Conservation (phyloP, 139 green algal genomes). For the Asterochloris sp. region DNA sequence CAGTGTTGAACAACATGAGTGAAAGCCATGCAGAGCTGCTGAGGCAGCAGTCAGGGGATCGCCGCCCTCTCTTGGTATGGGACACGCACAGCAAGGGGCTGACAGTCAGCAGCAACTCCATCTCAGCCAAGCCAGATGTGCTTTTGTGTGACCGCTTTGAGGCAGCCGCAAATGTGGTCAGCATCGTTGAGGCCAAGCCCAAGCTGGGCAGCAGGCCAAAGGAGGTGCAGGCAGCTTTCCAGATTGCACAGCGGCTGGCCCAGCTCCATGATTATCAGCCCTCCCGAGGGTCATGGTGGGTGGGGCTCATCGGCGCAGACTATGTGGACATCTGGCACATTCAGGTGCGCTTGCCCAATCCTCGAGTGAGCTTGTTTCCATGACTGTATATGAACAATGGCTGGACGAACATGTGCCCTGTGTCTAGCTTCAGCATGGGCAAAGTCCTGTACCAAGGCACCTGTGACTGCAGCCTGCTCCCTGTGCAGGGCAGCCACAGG, state of each 20-base stretch:
- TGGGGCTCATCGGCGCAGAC: not conserved
- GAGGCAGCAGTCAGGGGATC: no score
- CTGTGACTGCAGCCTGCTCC: not conserved
- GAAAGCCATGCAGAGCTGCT: no score
- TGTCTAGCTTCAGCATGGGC: no score
- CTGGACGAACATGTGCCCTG: no score
- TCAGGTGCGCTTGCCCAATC: not conserved
- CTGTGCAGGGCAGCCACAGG: not conserved
- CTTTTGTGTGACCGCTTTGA: not conserved
- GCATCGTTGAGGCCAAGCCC: conserved; percentile 2
- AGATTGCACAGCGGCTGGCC: conserved; percentile 3
- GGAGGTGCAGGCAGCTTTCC: not conserved
- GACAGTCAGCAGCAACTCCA: not conserved
- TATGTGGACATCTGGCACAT: conserved; percentile 7
- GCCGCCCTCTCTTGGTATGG: not conserved
- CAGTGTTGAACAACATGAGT: no score
- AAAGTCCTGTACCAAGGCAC: no score
- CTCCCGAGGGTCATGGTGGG: not conserved
- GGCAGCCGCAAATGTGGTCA: not conserved
- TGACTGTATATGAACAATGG: no score
- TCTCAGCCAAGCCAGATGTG: not conserved
- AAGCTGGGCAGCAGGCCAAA: not conserved
- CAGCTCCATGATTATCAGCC: conserved; percentile 2
- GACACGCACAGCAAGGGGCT: conserved; percentile 2
- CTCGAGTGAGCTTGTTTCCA: no score